phyloP scores from a whole-genome alignment of 2,329 filamentous ascomycete genomes.

The Cladosporium sp. region DNA sequence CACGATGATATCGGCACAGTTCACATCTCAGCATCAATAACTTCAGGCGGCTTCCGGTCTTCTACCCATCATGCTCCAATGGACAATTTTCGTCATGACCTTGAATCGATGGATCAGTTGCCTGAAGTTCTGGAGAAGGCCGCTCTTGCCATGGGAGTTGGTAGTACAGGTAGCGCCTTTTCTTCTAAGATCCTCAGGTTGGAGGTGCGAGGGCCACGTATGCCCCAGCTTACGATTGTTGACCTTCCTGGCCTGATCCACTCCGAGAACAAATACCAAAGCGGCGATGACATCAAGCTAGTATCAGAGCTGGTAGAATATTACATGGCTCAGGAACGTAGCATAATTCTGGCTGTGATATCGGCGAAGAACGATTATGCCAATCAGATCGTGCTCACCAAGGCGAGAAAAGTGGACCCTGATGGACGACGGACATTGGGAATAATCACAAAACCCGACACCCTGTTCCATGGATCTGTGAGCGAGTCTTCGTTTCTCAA shows the following conservation, averaged over 20 bases:
- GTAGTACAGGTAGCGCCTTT: slow-evolving; percentile 29
- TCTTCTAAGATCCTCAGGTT: no score
- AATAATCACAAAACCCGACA: slow-evolving; percentile 50
- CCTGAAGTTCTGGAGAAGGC: neutral
- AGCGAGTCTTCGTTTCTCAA: slow-evolving; percentile 40
- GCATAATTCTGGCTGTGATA: slow-evolving; percentile 42
- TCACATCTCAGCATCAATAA: no score
- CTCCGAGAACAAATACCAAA: slow-evolving; percentile 28
- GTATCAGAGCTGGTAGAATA: slow-evolving; percentile 20
- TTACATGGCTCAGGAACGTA: slow-evolving; percentile 2
- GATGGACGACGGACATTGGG: slow-evolving; percentile 48
- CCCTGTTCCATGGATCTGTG: slow-evolving; percentile 28
- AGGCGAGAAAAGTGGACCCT: slow-evolving; percentile 44
- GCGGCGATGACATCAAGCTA: slow-evolving; percentile 27
- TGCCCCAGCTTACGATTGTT: slow-evolving; percentile 1
- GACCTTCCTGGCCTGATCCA: slow-evolving; percentile 25
- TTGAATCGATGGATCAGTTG: no score
- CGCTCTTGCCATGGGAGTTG: slow-evolving; percentile 49
- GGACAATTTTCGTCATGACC: no score
- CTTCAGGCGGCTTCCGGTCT: no score
- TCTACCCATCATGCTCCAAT: no score
- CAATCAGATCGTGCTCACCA: slow-evolving; percentile 55
- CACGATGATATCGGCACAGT: no score
- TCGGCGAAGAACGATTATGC: slow-evolving; percentile 46
- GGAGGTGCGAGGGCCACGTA: no score